Conservation (phyloP, 208 protist species). For the Porcisia hertigi region DNA sequence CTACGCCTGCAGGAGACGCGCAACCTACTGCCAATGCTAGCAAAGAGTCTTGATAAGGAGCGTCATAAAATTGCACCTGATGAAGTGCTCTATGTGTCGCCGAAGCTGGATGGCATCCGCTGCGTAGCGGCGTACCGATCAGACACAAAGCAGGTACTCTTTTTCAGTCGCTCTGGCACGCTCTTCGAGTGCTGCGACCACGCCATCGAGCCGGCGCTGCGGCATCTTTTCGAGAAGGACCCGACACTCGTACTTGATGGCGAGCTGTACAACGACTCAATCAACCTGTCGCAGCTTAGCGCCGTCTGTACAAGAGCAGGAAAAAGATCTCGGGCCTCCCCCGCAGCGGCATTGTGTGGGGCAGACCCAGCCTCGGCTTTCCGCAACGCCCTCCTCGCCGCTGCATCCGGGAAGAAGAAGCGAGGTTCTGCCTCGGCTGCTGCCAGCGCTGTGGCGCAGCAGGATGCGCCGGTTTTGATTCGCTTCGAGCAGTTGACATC, state of each 20-base stretch:
- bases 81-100: constrained; percentile 72
- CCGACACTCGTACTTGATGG: constrained; percentile 84
- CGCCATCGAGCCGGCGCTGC: constrained; percentile 67
- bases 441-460: neutral
- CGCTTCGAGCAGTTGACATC: constrained; percentile 78
- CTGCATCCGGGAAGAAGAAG: neutral
- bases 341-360: neutral
- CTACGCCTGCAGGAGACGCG: constrained; percentile 58
- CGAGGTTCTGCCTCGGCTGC: neutral
- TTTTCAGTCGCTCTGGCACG: constrained; percentile 86
- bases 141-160: constrained; percentile 45
- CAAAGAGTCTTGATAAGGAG: constrained; percentile 78
- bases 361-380: constrained; percentile 5
- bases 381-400: constrained; percentile 9
- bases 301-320: neutral
- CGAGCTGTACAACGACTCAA: constrained; percentile 84
- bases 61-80: constrained; percentile 43
- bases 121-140: constrained; percentile 78
- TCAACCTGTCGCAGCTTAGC: constrained; percentile 33
- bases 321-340: neutral
- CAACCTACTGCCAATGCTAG: constrained; percentile 90
- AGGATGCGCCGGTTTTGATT: constrained; percentile 27
- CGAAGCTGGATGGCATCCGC: constrained; percentile 92
- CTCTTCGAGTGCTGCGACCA: constrained; percentile 89
- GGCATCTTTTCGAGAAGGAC: constrained; percentile 64